Conservation (phyloP, 2,329 filamentous ascomycete genomes). For the Talaromyces albobiverticillius region DNA sequence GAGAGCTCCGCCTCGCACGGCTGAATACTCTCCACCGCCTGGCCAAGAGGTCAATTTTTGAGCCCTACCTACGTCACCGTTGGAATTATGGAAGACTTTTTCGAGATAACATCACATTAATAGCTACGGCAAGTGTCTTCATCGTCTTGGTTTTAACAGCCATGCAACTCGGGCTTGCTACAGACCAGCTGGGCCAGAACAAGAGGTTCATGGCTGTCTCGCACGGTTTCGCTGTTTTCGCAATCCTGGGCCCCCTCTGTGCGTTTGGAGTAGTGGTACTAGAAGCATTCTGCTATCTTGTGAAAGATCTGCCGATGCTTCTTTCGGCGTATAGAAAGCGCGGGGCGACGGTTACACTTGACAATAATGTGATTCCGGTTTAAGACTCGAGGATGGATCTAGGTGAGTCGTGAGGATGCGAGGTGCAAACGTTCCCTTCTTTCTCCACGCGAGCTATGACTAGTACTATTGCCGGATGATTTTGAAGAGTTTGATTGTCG, state of each 20-base stretch:
- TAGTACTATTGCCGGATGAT: no score
- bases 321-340: no score
- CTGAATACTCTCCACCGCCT: slow-evolving; percentile 30
- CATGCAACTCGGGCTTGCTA: slow-evolving; percentile 34
- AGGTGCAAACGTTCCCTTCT: no score
- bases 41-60: neutral
- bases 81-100: slow-evolving; percentile 16
- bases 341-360: no score
- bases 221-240: slow-evolving; percentile 51
- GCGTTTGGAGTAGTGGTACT: no score
- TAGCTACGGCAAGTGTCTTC: slow-evolving; percentile 25
- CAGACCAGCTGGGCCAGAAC: slow-evolving; percentile 24
- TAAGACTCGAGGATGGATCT: no score
- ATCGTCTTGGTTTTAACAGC: slow-evolving; percentile 29
- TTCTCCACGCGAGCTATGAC: no score
- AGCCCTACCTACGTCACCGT: slow-evolving; percentile 13
- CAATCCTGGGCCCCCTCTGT: slow-evolving; percentile 42
- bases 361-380: no score
- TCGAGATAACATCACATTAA: slow-evolving; percentile 20
- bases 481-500: no score
- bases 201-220: slow-evolving; percentile 43
- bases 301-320: no score
- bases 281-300: no score
- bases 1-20: slow-evolving; percentile 38
- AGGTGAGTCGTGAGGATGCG: no score